phyloP scores from a whole-genome alignment of 2,329 filamentous ascomycete species.

The Neodidymelliopsis sp. region DNA sequence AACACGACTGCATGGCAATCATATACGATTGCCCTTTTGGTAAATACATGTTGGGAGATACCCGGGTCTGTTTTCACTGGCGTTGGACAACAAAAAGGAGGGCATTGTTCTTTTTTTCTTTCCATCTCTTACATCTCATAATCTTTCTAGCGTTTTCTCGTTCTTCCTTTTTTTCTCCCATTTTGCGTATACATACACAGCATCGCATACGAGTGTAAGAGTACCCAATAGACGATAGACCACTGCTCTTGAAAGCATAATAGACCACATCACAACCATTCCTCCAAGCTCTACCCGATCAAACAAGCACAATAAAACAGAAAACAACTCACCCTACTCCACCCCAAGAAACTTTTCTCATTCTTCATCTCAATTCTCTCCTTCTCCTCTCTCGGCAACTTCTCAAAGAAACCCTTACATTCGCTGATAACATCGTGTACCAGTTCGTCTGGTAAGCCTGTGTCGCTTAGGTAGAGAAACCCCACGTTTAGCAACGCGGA shows the following conservation, averaged over 20 bases:
- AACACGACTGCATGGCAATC: neutral
- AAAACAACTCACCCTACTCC: constrained; percentile 52
- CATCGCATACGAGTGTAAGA: constrained; percentile 12
- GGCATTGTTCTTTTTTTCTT: neutral
- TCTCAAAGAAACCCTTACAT: constrained; percentile 75
- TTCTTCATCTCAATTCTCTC: constrained; percentile 63
- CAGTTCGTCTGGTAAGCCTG: constrained; percentile 64
- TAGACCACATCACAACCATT: neutral
- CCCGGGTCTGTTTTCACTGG: constrained; percentile 5
- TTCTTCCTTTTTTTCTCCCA: neutral
- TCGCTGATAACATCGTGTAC: constrained; percentile 71
- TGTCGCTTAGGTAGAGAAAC: constrained; percentile 84
- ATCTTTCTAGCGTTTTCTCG: constrained; percentile 2
- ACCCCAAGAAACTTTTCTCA: constrained; percentile 56
- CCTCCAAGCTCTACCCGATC: neutral
- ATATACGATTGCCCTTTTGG: neutral
- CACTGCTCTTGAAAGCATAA: neutral
- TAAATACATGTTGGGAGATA: constrained; percentile 16
- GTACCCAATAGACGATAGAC: constrained; percentile 13
- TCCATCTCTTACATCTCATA: neutral
- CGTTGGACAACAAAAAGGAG: neutral
- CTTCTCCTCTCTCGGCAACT: constrained; percentile 79
- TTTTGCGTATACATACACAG: constrained; percentile 4
- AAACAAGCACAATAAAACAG: neutral
- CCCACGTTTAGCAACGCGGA: constrained; percentile 85